Base-by-base conservation (phyloP, 2,329 filamentous ascomycete genomes). In the Trichoderma arundinaceum region DNA sequence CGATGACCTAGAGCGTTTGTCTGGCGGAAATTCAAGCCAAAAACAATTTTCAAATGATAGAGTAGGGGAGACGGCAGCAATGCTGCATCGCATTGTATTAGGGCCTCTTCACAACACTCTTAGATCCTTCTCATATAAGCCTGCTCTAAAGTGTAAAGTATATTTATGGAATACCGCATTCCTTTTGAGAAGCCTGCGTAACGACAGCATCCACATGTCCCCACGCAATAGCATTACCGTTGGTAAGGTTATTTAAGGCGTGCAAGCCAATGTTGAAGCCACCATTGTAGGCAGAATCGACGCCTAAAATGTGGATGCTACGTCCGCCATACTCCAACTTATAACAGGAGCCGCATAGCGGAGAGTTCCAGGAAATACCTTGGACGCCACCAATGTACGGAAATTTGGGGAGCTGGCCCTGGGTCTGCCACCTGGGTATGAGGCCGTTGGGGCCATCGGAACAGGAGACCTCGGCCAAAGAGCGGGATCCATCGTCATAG, bases 381-480 rank as follows among this genome's bases (percentile, higher is more conserved):
- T 81, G 77, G 17, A 79, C 78, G 38, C 84, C 87, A 38, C 84
- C 87, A 67, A 89, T 82, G 74, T 82, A 79, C 32, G 84, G 82
- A 77, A 85, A 88, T 32, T 70, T 68, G 13, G 81, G 78, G 69
- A 86, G 74, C 35, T 81, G 72, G 56, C 81, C 81, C 75, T 87
- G 84, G 0, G 77, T 86, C 58, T 77, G 73, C 85, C 85, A 90
- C 71, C 81, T 83, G 71, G 84, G 87, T 68, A 86, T 86, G 68
- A 92, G 82, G 65, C 90, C 90, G 77, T 91, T 89, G 67, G 68
- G 54, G 60, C 90, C 90, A 73, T 92, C 86, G 35, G 87, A 90
- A 84, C 90, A 92, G 68, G 88, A 75, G 51, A 92, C 83, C 3
- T 73, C 75, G 38, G 77, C 80, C 63, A 94, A 75, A 49, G 84